Percentiles rank a stretch among this genome's conserved stretches.
These are phyloP conservation scores for Leccinum subrobustum DNA, from an alignment of 1,284 basidiomycete genomes.

Conservation along the genomic window DNA sequence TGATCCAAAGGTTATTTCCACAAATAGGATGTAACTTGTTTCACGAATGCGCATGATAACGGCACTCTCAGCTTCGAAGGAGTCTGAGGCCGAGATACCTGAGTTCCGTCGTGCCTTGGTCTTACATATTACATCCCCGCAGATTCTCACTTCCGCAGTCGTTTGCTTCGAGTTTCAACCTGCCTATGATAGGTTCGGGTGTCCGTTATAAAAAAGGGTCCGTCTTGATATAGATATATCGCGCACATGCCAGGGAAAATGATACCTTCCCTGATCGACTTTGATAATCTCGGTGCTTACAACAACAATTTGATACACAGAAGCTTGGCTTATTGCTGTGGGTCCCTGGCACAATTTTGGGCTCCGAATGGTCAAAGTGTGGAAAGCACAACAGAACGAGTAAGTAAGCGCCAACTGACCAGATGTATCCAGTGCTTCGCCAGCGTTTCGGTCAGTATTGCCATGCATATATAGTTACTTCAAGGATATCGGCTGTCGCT, in stretches of 20 bases:
- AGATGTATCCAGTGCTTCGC: neutral
- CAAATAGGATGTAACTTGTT: neutral
- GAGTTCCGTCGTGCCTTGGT: neutral
- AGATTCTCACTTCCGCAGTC: neutral
- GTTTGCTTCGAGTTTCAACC: neutral
- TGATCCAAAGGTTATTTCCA: neutral
- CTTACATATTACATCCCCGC: neutral
- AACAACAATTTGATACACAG: neutral
- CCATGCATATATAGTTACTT: neutral
- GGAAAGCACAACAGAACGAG: neutral
- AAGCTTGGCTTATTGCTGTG: neutral
- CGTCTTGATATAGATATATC: neutral
- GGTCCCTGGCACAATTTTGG: neutral
- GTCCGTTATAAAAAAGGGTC: neutral
- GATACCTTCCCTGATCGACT: no score
- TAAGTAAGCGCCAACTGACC: neutral
- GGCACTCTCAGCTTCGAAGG: neutral
- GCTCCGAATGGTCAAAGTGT: neutral
- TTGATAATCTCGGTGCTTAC: neutral
- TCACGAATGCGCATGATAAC: neutral
- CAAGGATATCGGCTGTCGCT: neutral
- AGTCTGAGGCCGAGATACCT: neutral
- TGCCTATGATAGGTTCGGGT: neutral
- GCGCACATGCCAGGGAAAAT: neutral
- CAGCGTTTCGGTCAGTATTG: no score